Evolutionary conservation across 2,329 filamentous ascomycete species (phyloP), one percentile per base, ranked within the genome.

Genomic region (Thelonectria blattea): DNA sequence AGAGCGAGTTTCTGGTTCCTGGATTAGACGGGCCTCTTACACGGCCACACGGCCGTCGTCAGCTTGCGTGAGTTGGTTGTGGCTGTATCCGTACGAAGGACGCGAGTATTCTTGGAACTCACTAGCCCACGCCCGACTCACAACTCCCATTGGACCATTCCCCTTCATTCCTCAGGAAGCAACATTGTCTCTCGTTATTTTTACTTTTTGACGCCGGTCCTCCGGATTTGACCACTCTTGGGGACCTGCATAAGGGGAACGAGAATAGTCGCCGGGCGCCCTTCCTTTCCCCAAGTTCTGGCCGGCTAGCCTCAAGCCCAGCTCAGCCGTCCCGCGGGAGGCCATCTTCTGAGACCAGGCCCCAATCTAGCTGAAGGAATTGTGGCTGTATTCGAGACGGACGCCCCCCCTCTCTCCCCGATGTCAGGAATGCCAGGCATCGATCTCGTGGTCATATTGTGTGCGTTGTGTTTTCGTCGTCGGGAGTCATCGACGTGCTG

Each of bases 301-400:
- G 48, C 24, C 43, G 42, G 24, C 42, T 48, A 43, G 41, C 32
- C 34, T 27, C n/a, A n/a, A 45, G 22, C 22, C 22, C 22, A 17
- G 15, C 51, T 52, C 45, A n/a, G 34, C 22, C 49, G 42, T 30
- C 24, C 51, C 30, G 32, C 48, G 52, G 58, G 52, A 48, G 37
- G 42, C 58, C 48, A 48, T 34, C 32, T 49, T 51, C 15, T 56
- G 58, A 48, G 58, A 60, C 58, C 48, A 42, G 41, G 47, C 18
- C 45, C 57, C 57, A 52, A 52, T 56, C 42, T 56, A 56, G 41
- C 41, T 42, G 48, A 60, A 30, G 27, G 57, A 51, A 46, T 24
- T 56, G 57, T 56, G 57, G 57, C 52, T 60, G 47, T 60, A 39
- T 52, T 46, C 47, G 57, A 60, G 57, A 60, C 57, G 42, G 47